These are phyloP conservation scores for Suhomyces sp. DNA, from an alignment of 805 yeast species.

Conservation along the genomic window DNA sequence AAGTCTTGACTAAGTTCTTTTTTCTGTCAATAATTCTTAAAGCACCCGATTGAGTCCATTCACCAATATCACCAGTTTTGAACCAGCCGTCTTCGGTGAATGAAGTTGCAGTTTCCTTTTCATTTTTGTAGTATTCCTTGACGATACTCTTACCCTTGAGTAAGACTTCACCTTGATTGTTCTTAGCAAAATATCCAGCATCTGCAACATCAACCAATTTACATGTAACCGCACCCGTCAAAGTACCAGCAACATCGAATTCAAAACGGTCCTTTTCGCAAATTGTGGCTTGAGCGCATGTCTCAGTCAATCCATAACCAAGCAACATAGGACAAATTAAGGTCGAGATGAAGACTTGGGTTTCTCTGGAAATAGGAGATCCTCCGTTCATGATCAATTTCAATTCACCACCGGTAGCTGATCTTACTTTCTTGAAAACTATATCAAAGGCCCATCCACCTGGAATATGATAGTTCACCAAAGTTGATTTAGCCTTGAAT, in stretches of 20 bases:
- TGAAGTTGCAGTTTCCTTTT: constrained; percentile 72
- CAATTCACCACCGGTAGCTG: constrained; percentile 92
- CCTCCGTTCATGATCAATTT: constrained; percentile 83
- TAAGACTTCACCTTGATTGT: constrained; percentile 90
- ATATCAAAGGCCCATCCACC: constrained; percentile 70
- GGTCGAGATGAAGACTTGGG: constrained; percentile 76
- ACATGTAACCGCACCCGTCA: constrained; percentile 78
- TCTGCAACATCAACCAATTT: constrained; percentile 90
- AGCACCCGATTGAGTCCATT: constrained; percentile 81
- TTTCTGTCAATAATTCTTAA: constrained; percentile 86
- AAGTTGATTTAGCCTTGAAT: constrained; percentile 64
- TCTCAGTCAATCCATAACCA: constrained; percentile 97
- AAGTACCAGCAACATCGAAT: constrained; percentile 75
- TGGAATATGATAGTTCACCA: constrained; percentile 68
- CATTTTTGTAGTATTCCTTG: constrained; percentile 77
- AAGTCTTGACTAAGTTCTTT: constrained; percentile 93
- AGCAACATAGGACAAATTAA: constrained; percentile 82
- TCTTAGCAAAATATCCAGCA: constrained; percentile 84
- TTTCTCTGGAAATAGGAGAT: constrained; percentile 76
- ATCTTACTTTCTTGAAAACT: constrained; percentile 82
- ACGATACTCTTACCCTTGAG: constrained; percentile 73
- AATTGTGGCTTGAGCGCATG: constrained; percentile 83
- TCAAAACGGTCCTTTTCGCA: constrained; percentile 64
- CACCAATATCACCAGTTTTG: constrained; percentile 94
- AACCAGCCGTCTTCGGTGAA: constrained; percentile 89